Conservation (phyloP, 192 early-diverging fungal species). For the Diversispora epigaea region DNA sequence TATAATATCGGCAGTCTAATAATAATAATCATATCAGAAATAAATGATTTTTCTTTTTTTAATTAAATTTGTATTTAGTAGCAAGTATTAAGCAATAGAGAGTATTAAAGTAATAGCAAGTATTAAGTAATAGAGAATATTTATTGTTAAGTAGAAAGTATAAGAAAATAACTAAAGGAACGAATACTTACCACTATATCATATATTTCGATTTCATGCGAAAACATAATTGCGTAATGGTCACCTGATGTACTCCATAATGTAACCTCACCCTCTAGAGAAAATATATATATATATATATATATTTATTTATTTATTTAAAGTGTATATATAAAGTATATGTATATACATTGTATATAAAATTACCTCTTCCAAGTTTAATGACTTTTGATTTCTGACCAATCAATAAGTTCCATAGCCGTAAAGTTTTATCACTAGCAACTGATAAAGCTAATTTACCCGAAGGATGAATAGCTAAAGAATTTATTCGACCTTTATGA, state of each 20-base stretch:
- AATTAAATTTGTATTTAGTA: too few species aligned
- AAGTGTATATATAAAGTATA: not conserved
- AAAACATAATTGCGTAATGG: slow-evolving; percentile 60
- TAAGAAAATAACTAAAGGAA: not conserved
- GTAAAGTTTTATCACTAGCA: slow-evolving; percentile 63
- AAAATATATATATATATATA: slow-evolving; percentile 25
- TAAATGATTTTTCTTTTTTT: too few species aligned
- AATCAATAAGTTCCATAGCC: slow-evolving; percentile 77
- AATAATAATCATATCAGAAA: too few species aligned
- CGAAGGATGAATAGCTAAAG: slow-evolving; percentile 89
- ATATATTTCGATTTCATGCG: slow-evolving; percentile 54
- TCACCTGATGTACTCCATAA: slow-evolving; percentile 56
- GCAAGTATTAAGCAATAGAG: too few species aligned
- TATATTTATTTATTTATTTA: not conserved
- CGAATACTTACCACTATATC: slow-evolving; percentile 54
- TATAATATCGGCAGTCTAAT: slow-evolving; percentile 5
- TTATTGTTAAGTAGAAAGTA: too few species aligned
- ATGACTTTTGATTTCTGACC: slow-evolving; percentile 65
- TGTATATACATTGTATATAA: not conserved
- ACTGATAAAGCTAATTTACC: slow-evolving; percentile 93
- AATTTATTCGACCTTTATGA: slow-evolving; percentile 73
- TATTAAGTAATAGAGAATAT: too few species aligned
- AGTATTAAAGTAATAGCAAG: too few species aligned
- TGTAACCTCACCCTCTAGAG: slow-evolving; percentile 53
- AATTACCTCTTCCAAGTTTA: slow-evolving; percentile 48